These are phyloP conservation scores for Tirmania nivea DNA, from an alignment of 495 filamentous ascomycete genomes.

Conservation along the genomic window DNA sequence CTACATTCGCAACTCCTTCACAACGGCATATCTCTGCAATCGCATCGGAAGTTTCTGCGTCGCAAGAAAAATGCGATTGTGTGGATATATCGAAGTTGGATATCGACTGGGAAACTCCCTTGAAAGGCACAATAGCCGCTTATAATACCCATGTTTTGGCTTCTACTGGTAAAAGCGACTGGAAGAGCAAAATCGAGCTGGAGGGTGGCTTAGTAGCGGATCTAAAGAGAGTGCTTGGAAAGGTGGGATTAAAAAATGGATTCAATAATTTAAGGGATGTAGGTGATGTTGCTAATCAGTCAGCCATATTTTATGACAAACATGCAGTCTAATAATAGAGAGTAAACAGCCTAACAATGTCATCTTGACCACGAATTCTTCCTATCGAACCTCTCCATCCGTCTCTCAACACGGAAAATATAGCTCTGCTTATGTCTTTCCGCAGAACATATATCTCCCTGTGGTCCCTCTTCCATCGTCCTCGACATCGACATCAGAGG, in stretches of 20 bases:
- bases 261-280: not conserved
- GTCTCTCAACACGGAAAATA: not conserved
- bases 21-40: no score
- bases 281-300: not conserved
- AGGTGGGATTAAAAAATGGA: not conserved
- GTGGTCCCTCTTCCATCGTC: not conserved
- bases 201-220: constrained; percentile 45
- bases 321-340: not conserved
- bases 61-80: no score
- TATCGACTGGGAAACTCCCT: constrained; percentile 46
- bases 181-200: constrained; percentile 47
- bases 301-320: no score
- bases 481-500: not conserved
- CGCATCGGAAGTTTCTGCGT: no score
- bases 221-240: constrained; percentile 33
- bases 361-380: not conserved
- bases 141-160: constrained; percentile 67
- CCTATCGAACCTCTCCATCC: not conserved
- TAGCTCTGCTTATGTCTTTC: not conserved
- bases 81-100: no score
- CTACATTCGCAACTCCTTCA: no score
- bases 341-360: not conserved
- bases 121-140: constrained; percentile 55
- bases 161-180: constrained; percentile 58
- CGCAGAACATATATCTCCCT: not conserved